These are phyloP conservation scores for Talaromyces marneffei DNA, from an alignment of 2,329 filamentous ascomycete genomes.

Conservation along the genomic window DNA sequence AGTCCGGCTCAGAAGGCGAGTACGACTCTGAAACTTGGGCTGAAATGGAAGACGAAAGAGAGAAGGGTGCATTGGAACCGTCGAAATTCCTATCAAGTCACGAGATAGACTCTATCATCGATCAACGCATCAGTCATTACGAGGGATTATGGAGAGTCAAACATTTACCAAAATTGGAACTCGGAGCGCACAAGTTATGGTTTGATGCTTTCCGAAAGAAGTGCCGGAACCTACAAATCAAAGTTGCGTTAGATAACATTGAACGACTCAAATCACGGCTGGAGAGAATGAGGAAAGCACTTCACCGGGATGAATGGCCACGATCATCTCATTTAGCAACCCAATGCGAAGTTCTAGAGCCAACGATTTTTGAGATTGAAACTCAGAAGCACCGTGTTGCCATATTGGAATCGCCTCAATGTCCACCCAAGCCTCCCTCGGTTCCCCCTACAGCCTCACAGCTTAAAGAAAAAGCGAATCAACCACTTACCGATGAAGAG, in stretches of 20 bases:
- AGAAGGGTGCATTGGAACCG: slow-evolving; percentile 4
- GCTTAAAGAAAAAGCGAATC: background rate
- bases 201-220: slow-evolving; percentile 38
- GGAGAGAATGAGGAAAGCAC: slow-evolving; percentile 48
- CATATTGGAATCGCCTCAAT: slow-evolving; percentile 33
- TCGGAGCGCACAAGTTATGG: slow-evolving; percentile 60
- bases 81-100: slow-evolving; percentile 37
- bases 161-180: slow-evolving; percentile 52
- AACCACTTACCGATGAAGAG: slow-evolving; percentile 26
- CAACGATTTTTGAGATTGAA: slow-evolving; percentile 56
- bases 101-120: slow-evolving; percentile 50
- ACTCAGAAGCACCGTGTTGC: slow-evolving; percentile 40
- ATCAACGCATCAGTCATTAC: slow-evolving; percentile 49
- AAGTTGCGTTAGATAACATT: slow-evolving; percentile 40
- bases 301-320: slow-evolving; percentile 50
- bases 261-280: slow-evolving; percentile 49
- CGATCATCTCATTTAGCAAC: slow-evolving; percentile 48
- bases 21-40: slow-evolving; percentile 56
- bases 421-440: slow-evolving; percentile 24
- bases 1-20: slow-evolving; percentile 49
- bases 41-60: slow-evolving; percentile 55
- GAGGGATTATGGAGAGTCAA: slow-evolving; percentile 53
- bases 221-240: slow-evolving; percentile 41
- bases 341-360: slow-evolving; percentile 57
- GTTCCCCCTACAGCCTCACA: slow-evolving; percentile 7